Conservation (phyloP, 306 rosid species). For the Vigna nakashimae region DNA sequence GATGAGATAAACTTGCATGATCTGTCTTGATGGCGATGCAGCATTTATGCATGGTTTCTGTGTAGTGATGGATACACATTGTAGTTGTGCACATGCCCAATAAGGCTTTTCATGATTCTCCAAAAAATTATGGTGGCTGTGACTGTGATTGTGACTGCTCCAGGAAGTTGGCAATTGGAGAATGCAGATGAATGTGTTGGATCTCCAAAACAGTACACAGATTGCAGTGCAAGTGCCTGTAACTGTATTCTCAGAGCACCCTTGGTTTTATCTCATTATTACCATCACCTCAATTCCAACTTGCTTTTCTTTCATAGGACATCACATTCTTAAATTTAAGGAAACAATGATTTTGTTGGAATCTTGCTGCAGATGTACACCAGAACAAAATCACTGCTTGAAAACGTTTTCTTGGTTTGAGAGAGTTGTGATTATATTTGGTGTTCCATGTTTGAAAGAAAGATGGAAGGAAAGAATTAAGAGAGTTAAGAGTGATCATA, state of each 20-base stretch:
- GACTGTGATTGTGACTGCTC: constrained; percentile 31
- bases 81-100: constrained; percentile 22
- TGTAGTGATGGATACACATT: background rate
- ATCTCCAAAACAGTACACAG: constrained; percentile 10
- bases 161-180: constrained; percentile 28
- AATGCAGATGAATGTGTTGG: constrained; percentile 21
- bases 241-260: background rate
- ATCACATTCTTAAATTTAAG: background rate
- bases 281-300: background rate
- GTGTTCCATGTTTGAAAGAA: constrained; percentile 1
- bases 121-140: constrained; percentile 28
- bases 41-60: background rate
- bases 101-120: constrained; percentile 26
- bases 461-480: background rate
- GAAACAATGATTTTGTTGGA: background rate
- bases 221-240: background rate
- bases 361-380: too few species aligned
- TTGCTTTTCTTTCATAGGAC: background rate
- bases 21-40: too few species aligned
- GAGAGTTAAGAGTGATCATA: background rate
- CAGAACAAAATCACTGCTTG: background rate
- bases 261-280: background rate
- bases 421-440: too few species aligned
- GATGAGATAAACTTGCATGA: background rate
- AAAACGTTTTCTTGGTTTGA: background rate